Evolutionary conservation across 257 asterid species (phyloP).

Genomic region (Orobanche coerulescens): DNA sequence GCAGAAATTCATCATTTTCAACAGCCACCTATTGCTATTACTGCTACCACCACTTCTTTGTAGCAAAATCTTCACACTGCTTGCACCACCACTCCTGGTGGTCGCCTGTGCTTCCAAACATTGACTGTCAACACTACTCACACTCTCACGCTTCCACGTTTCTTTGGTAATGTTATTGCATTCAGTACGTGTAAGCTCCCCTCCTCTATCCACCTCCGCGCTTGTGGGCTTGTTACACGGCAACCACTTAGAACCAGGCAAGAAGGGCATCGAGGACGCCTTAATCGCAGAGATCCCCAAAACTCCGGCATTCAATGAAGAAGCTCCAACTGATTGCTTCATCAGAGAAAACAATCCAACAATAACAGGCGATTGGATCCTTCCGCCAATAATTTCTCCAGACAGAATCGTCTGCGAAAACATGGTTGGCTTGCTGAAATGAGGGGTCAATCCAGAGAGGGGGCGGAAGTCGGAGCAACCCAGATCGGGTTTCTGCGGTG

Average conservation of each 20-base stretch:
- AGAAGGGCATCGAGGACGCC: conserved; percentile 40
- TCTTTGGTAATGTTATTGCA: conserved; percentile 8
- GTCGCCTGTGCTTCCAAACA: conserved; percentile 44
- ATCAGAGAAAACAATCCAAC: conserved; percentile 49
- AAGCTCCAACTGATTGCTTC: conserved; percentile 36
- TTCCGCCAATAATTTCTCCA: conserved; percentile 36
- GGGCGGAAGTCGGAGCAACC: conserved; percentile 31
- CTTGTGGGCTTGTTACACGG: conserved; percentile 43
- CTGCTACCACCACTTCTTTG: conserved; percentile 14
- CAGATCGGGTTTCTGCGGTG: conserved; percentile 34
- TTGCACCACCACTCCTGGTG: conserved; percentile 28
- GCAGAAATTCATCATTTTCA: conserved; percentile 52
- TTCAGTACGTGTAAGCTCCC: conserved; percentile 18
- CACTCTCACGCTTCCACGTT: conserved; percentile 15
- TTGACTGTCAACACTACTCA: conserved; percentile 17
- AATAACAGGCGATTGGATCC: conserved; percentile 36
- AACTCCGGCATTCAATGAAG: conserved; percentile 22
- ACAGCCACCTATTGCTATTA: conserved; percentile 44
- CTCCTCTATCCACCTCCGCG: conserved; percentile 57
- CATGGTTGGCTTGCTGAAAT: conserved; percentile 14
- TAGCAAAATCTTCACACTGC: conserved; percentile 24
- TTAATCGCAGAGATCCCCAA: conserved; percentile 57
- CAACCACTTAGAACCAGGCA: conserved; percentile 58
- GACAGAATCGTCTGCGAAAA: conserved; percentile 32
- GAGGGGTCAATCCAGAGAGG: conserved; percentile 17